Evolutionary conservation across 2,329 filamentous ascomycete genomes (phyloP).

Genomic region (Phaeosphaeria sp.): DNA sequence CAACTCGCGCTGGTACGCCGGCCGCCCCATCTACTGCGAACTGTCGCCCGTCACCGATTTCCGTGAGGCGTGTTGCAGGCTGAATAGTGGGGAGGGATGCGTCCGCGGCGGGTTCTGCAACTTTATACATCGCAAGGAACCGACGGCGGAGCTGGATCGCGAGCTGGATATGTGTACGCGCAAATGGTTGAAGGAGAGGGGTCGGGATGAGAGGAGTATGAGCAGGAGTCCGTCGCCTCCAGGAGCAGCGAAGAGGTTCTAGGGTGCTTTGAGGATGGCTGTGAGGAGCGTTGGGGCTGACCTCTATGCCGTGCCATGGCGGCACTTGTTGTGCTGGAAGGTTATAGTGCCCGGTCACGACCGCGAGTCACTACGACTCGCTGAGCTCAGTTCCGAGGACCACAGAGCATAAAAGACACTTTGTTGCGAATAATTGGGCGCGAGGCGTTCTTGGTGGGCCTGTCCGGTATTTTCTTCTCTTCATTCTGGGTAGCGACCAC

Average conservation of each 20-base stretch:
- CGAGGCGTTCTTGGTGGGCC: constrained; percentile 2
- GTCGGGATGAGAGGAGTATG: constrained; percentile 81
- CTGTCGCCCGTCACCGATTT: constrained; percentile 97
- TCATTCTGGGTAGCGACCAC: not conserved
- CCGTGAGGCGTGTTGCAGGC: constrained; percentile 92
- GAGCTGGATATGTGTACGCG: constrained; percentile 89
- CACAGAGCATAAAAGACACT: not conserved
- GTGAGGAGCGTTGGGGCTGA: not conserved
- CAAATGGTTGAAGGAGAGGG: constrained; percentile 91
- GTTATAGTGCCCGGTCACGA: not conserved
- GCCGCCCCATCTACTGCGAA: constrained; percentile 97
- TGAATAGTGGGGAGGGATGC: constrained; percentile 95
- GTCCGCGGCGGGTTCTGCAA: constrained; percentile 98
- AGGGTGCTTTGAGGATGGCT: too few relatives aligned
- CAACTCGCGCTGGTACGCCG: constrained; percentile 96
- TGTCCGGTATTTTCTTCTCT: not conserved
- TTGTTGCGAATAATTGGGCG: not conserved
- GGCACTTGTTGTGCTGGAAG: too few relatives aligned
- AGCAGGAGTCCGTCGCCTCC: constrained; percentile 86
- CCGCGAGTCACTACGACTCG: not conserved
- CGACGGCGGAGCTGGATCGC: constrained; percentile 82
- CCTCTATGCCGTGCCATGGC: too few relatives aligned
- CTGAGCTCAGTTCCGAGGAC: not conserved
- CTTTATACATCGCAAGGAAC: constrained; percentile 98
- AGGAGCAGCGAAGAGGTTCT: constrained; percentile 52